Percentiles rank a stretch among this genome's conserved stretches.
Evolutionary conservation across 495 filamentous ascomycete genomes (phyloP).

Genomic region (Xylaria castorea): DNA sequence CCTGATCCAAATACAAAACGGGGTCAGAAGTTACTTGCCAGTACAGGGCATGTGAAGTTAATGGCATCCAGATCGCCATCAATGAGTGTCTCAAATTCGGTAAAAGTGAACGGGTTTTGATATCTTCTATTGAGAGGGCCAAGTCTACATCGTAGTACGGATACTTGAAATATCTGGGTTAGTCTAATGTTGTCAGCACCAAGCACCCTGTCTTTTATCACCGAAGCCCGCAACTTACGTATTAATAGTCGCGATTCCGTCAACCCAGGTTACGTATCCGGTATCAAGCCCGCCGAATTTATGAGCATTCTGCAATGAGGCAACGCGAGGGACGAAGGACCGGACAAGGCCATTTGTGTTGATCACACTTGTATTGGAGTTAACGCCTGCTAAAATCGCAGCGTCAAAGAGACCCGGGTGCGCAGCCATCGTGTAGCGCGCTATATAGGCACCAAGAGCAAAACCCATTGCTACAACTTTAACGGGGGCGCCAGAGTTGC

Average conservation of each 20-base stretch:
- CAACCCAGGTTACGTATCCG: neutral
- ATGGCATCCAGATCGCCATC: neutral
- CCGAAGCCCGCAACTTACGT: neutral
- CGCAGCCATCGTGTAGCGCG: neutral
- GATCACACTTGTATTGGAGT: neutral
- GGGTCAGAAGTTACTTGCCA: neutral
- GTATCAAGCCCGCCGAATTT: neutral
- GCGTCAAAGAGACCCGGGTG: neutral
- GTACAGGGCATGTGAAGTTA: neutral
- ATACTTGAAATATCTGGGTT: neutral
- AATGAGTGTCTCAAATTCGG: neutral
- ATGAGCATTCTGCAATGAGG: neutral
- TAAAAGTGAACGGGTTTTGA: neutral
- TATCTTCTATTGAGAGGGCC: neutral
- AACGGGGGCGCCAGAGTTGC: neutral
- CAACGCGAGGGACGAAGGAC: neutral
- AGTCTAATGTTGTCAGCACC: neutral
- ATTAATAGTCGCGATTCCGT: conserved; percentile 2
- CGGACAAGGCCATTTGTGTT: neutral
- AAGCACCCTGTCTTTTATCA: neutral
- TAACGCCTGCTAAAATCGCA: neutral
- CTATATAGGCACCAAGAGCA: neutral
- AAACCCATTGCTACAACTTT: neutral
- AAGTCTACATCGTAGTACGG: neutral
- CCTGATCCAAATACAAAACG: neutral